Base-by-base conservation (phyloP, 192 early-diverging fungal species). In the Podochytrium sp. region DNA sequence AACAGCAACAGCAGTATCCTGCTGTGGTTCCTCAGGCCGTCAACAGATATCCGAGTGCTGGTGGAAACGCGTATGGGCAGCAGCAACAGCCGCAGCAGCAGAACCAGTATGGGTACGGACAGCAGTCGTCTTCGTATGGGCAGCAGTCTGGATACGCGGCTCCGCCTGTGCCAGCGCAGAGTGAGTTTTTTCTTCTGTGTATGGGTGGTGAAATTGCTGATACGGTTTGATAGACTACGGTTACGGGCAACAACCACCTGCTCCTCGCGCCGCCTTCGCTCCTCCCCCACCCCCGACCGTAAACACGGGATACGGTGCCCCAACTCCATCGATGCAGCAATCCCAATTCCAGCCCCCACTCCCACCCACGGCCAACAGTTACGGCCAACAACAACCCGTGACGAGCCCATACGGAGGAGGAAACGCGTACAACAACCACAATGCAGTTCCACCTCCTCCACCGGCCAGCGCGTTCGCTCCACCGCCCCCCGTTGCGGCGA, bases 401-500 rank as follows among this genome's bases (percentile, higher is more conserved):
- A 38, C 58, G 65, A n/a, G 49, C 52, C 40, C 56, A 50, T 51
- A 60, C 75, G 25, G 68, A 74, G 58, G 73, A 69, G 6, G 75
- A 18, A 69, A 52, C 41, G 72, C 78, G 61, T 62, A 75, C 43
- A 64, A 78, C 43, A 69, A 63, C 70, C 7, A 74, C 78, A 12
- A 37, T 67, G 3, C 74, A 16, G 40, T 68, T 60, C 43, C 79
- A 6, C 60, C 81, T 71, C 73, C 79, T 65, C 72, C 79, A 78
- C 39, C 76, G 29, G 49, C 74, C 61, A 23, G 72, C 23, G 66
- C 65, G 10, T 66, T 75, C 59, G 73, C 78, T 40, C 78, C 86
- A 51, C 53, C 80, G 12, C 78, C 79, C 7, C 77, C 83, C 49
- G 74, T 73, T 10, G 53, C 84, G 40, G 72, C 41, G 2, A 78